A percentile compares a stretch with the other conserved stretches of the same genome.
Evolutionary conservation across 2,329 filamentous ascomycete species (phyloP).

Genomic region (Camillea tinctor): DNA sequence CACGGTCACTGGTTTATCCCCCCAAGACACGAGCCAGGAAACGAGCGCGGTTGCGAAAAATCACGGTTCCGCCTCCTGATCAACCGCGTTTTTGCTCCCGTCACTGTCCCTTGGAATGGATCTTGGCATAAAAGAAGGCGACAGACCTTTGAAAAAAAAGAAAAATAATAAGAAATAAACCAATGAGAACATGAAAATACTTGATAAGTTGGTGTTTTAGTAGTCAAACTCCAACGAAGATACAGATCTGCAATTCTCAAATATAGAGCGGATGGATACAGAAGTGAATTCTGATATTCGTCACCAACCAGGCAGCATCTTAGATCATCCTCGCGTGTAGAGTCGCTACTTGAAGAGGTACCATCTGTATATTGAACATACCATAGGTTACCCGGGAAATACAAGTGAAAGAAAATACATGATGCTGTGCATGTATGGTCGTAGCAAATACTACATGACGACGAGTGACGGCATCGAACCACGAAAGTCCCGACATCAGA

Average conservation of each 20-base stretch:
- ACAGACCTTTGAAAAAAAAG: background rate
- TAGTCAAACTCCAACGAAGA: background rate
- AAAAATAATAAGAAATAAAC: too few species aligned
- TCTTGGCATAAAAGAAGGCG: constrained; percentile 1
- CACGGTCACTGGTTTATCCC: background rate
- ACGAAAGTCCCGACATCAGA: background rate
- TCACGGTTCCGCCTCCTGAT: background rate
- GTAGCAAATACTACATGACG: background rate
- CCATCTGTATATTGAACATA: background rate
- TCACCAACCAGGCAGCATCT: background rate
- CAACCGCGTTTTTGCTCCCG: background rate
- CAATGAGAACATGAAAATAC: too few species aligned
- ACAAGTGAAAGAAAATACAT: background rate
- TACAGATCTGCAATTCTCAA: background rate
- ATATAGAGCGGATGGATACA: background rate
- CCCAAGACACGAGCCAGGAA: background rate
- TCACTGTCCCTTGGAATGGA: constrained; percentile 1
- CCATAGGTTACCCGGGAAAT: background rate
- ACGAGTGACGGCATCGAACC: background rate
- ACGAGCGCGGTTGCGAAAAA: constrained; percentile 4
- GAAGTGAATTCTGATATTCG: constrained; percentile 11
- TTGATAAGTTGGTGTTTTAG: background rate
- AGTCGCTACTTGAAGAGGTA: background rate
- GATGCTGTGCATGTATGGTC: background rate
- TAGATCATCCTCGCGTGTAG: background rate